These are phyloP conservation scores for Lachancea nothofagi DNA, from an alignment of 805 yeast species.

Conservation along the genomic window DNA sequence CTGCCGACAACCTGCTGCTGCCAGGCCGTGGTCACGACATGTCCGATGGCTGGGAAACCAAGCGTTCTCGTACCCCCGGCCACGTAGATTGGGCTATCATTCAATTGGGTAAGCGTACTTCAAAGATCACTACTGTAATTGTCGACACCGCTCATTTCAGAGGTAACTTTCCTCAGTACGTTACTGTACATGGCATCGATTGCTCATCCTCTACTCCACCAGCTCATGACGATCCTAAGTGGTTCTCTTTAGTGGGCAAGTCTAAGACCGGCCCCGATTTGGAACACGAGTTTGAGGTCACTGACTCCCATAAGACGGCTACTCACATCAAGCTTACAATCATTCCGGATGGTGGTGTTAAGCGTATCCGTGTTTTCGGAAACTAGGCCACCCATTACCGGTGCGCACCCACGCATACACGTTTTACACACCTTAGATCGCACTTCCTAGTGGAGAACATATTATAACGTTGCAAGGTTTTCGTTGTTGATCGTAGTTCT, in stretches of 20 bases:
- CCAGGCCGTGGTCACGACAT: constrained; percentile 96
- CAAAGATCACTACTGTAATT: constrained; percentile 48
- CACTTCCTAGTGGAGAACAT: no score
- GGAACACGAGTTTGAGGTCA: constrained; percentile 55
- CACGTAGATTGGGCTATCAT: constrained; percentile 92
- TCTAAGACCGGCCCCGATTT: constrained; percentile 77
- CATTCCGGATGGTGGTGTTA: constrained; percentile 96
- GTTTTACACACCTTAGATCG: neutral
- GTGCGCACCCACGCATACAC: neutral
- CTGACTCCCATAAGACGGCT: constrained; percentile 33
- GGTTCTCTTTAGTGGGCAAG: constrained; percentile 63
- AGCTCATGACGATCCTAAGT: constrained; percentile 39
- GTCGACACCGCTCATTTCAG: constrained; percentile 92
- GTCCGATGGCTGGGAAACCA: constrained; percentile 99
- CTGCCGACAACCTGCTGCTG: constrained; percentile 79
- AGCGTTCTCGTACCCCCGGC: constrained; percentile 73
- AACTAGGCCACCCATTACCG: constrained; percentile 7
- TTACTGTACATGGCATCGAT: constrained; percentile 60
- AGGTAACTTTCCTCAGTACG: constrained; percentile 88
- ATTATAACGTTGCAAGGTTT: no score
- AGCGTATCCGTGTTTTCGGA: constrained; percentile 83
- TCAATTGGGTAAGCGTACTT: constrained; percentile 63
- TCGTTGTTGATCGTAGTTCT: no score
- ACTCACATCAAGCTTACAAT: constrained; percentile 76
- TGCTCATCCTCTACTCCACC: constrained; percentile 38